Conservation (phyloP, 129 eudicot genomes). For the Saposhnikovia divaricata region DNA sequence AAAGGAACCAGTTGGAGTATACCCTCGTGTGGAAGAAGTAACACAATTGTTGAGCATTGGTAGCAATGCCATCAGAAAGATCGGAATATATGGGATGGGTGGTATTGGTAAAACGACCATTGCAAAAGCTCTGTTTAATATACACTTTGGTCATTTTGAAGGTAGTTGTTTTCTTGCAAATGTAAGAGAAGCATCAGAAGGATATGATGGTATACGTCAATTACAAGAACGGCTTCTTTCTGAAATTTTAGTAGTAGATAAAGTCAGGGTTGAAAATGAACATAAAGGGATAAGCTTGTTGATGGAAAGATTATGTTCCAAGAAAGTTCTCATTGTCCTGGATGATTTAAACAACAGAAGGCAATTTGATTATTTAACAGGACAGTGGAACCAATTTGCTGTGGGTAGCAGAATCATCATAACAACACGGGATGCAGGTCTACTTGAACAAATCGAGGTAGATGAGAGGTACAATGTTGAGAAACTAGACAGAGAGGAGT, state of each 20-base stretch:
- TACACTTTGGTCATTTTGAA: background rate
- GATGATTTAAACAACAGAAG: constrained; percentile 8
- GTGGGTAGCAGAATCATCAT: background rate
- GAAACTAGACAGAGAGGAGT: background rate
- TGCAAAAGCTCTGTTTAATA: constrained; percentile 6
- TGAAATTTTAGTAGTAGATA: background rate
- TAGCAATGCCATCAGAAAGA: background rate
- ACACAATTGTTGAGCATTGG: background rate
- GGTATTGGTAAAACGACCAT: constrained; percentile 22
- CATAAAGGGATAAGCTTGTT: background rate
- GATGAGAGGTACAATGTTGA: background rate
- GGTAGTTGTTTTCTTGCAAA: constrained; percentile 16
- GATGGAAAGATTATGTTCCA: background rate
- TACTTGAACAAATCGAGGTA: background rate
- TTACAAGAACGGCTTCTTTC: constrained; percentile 17
- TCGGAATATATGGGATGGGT: constrained; percentile 23
- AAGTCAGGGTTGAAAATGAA: background rate
- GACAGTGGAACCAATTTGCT: background rate
- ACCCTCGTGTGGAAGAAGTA: constrained; percentile 4
- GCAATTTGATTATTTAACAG: background rate
- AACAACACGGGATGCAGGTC: constrained; percentile 4
- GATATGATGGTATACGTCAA: background rate
- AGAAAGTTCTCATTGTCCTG: constrained; percentile 11
- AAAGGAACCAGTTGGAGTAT: constrained; percentile 12
- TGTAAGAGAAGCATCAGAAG: constrained; percentile 11